These are phyloP conservation scores for Tilletia caries DNA, from an alignment of 1,284 basidiomycete genomes.

Conservation along the genomic window DNA sequence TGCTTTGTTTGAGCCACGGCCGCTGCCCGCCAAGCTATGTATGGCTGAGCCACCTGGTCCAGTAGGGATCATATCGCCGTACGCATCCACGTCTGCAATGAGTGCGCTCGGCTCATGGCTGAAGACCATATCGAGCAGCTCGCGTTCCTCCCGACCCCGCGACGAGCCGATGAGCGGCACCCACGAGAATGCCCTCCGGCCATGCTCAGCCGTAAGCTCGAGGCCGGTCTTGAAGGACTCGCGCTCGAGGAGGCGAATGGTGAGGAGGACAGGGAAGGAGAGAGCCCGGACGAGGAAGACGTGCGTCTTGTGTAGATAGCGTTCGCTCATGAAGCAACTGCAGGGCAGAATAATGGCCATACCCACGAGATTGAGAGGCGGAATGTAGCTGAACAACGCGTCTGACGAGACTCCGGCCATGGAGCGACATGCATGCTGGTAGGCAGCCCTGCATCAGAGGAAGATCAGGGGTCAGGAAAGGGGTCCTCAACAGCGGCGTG, in stretches of 20 bases:
- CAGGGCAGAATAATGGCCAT: slow-evolving; percentile 24
- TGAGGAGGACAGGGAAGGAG: slow-evolving; percentile 77
- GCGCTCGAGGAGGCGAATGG: slow-evolving; percentile 78
- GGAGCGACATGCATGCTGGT: slow-evolving; percentile 67
- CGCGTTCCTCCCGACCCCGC: slow-evolving; percentile 5
- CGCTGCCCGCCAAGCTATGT: background rate
- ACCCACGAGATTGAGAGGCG: slow-evolving; percentile 63
- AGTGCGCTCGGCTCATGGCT: background rate
- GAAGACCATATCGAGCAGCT: slow-evolving; percentile 1
- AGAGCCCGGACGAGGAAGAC: slow-evolving; percentile 63
- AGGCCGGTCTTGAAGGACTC: slow-evolving; percentile 56
- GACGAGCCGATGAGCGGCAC: slow-evolving; percentile 22
- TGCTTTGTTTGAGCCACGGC: background rate
- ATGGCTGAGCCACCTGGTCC: background rate
- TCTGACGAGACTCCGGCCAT: slow-evolving; percentile 72
- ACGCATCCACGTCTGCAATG: background rate
- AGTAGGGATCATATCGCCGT: background rate
- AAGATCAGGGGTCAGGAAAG: background rate
- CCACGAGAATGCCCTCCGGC: slow-evolving; percentile 23
- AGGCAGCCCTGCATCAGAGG: slow-evolving; percentile 69
- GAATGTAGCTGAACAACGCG: slow-evolving; percentile 85
- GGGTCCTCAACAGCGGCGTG: background rate
- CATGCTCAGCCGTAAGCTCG: slow-evolving; percentile 37
- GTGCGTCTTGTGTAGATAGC: slow-evolving; percentile 63
- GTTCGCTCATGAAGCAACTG: slow-evolving; percentile 27